Evolutionary conservation across 2,329 filamentous ascomycete species (phyloP).

Genomic region (Cercospora sojina): DNA sequence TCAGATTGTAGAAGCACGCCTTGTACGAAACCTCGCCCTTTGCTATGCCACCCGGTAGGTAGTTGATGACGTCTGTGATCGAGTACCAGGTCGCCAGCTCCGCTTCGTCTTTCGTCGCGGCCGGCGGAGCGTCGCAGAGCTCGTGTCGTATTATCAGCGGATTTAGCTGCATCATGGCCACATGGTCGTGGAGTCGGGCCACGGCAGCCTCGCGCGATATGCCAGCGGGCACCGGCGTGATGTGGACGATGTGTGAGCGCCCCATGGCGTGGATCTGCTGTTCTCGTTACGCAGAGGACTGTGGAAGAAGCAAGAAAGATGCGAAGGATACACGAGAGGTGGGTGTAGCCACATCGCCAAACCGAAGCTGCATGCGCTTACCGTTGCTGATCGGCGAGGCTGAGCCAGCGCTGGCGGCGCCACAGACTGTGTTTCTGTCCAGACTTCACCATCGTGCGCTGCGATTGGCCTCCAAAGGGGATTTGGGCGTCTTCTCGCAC

Average conservation of each 20-base stretch:
- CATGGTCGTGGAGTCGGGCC: conserved; percentile 72
- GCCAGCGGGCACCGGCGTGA: conserved; percentile 71
- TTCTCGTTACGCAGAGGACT: background rate
- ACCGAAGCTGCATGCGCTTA: background rate
- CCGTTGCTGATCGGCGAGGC: conserved; percentile 4
- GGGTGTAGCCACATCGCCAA: background rate
- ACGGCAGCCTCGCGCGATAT: conserved; percentile 70
- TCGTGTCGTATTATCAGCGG: conserved; percentile 74
- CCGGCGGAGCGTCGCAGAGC: conserved; percentile 64
- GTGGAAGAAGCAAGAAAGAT: background rate
- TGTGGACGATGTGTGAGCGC: conserved; percentile 63
- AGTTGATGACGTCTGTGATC: conserved; percentile 73
- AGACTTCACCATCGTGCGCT: background rate
- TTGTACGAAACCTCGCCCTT: conserved; percentile 73
- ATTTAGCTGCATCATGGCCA: conserved; percentile 84
- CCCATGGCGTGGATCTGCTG: conserved; percentile 1
- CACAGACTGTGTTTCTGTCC: background rate
- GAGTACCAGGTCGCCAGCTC: conserved; percentile 70
- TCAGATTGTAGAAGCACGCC: conserved; percentile 74
- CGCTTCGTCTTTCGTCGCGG: conserved; percentile 68
- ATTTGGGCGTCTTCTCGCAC: background rate
- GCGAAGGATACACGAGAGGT: background rate
- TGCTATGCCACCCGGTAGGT: conserved; percentile 65
- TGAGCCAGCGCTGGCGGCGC: background rate
- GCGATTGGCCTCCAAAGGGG: background rate